A percentile compares a stretch with the other conserved stretches of the same genome.
These are phyloP conservation scores for Stemphylium vesicarium DNA, from an alignment of 2,329 filamentous ascomycete genomes.

Conservation along the genomic window DNA sequence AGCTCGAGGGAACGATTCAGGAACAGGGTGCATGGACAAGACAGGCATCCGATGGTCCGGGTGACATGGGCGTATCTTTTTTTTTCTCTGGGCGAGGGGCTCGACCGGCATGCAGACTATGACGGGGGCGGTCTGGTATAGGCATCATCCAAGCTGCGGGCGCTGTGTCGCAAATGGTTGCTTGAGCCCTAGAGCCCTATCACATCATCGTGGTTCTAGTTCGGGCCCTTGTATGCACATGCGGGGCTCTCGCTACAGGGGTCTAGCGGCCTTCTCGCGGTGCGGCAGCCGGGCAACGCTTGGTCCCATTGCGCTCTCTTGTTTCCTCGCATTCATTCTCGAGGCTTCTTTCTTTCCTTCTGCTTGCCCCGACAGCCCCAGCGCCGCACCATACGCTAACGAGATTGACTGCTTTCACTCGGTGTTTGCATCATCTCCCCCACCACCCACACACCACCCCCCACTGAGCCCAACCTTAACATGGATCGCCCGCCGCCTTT, in stretches of 20 bases:
- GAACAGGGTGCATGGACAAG: constrained; percentile 12
- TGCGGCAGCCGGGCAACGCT: constrained; percentile 4
- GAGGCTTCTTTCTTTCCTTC: constrained; percentile 8
- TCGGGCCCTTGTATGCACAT: constrained; percentile 3
- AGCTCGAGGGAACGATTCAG: constrained; percentile 10
- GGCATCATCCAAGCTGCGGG: constrained; percentile 6
- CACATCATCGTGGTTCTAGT: constrained; percentile 2
- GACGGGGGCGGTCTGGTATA: not conserved
- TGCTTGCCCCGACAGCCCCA: not conserved
- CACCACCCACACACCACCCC: constrained; percentile 1
- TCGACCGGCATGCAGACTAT: not conserved
- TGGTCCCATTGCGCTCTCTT: constrained; percentile 21
- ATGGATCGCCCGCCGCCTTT: constrained; percentile 52
- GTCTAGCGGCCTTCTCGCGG: constrained; percentile 3
- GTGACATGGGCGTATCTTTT: constrained; percentile 6
- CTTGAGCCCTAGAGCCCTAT: constrained; percentile 12
- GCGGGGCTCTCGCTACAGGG: constrained; percentile 23
- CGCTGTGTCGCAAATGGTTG: not conserved
- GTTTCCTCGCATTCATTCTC: constrained; percentile 24
- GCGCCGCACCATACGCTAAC: not conserved
- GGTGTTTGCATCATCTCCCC: not conserved
- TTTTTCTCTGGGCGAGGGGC: constrained; percentile 1
- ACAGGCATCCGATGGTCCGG: constrained; percentile 12
- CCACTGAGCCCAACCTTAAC: constrained; percentile 23
- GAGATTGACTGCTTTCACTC: not conserved